A percentile compares a stretch with the other conserved stretches of the same genome.
Conservation (phyloP, 176 grass and related monocot species). For the Ensete ventricosum region DNA sequence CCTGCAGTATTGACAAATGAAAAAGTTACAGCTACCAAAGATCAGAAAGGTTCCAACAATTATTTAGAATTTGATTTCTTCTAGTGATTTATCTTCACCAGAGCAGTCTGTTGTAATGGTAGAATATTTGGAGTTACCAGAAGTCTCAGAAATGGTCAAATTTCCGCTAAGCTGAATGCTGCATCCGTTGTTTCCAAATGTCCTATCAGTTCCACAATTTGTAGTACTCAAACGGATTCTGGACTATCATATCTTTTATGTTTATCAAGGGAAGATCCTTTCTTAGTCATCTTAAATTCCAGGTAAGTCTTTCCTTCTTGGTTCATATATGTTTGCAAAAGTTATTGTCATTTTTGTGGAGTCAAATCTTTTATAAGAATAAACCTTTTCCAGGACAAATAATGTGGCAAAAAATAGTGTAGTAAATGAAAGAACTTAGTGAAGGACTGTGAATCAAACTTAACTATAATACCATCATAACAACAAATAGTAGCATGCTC, state of each 20-base stretch:
- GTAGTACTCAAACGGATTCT: background rate
- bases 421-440: too few species aligned
- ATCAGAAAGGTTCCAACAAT: background rate
- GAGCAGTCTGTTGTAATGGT: background rate
- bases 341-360: too few species aligned
- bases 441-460: too few species aligned
- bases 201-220: background rate
- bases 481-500: too few species aligned
- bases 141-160: background rate
- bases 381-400: too few species aligned
- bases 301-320: too few species aligned
- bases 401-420: too few species aligned
- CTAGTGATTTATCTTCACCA: background rate
- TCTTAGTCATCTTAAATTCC: too few species aligned
- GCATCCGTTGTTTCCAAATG: constrained; percentile 1
- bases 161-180: background rate
- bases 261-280: background rate
- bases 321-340: too few species aligned
- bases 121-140: background rate
- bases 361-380: too few species aligned
- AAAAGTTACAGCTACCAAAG: background rate
- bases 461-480: too few species aligned
- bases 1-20: background rate
- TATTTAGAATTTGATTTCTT: constrained; percentile 4
- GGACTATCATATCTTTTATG: background rate